phyloP scores from a whole-genome alignment of 2,329 filamentous ascomycete species.

The Epichloe amarillans region DNA sequence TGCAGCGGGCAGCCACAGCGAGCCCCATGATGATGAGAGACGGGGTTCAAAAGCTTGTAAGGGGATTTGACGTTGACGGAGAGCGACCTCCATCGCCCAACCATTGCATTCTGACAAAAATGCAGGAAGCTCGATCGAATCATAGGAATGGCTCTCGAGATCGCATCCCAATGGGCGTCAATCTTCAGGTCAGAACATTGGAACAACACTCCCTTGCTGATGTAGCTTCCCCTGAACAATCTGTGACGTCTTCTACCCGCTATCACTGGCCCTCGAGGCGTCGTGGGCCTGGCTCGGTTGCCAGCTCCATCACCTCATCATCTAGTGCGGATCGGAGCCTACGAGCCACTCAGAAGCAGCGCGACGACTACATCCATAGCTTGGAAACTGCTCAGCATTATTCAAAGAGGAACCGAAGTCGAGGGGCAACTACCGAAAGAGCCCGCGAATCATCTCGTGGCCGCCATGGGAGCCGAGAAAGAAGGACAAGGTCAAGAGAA shows the following conservation, averaged over 20 bases:
- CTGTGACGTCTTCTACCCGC: conserved; percentile 36
- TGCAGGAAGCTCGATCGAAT: conserved; percentile 41
- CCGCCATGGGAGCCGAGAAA: conserved; percentile 34
- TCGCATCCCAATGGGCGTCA: conserved; percentile 59
- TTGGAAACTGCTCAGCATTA: conserved; percentile 63
- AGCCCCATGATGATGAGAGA: conserved; percentile 52
- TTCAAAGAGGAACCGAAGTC: conserved; percentile 38
- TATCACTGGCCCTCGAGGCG: conserved; percentile 43
- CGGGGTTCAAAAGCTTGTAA: conserved; percentile 23
- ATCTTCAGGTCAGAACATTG: conserved; percentile 50
- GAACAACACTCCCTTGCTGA: conserved; percentile 37
- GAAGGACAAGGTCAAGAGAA: conserved; percentile 42
- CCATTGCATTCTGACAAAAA: conserved; percentile 47
- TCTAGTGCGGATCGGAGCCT: conserved; percentile 38
- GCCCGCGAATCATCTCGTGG: conserved; percentile 27
- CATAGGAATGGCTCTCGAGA: conserved; percentile 61
- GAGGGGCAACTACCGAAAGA: conserved; percentile 39
- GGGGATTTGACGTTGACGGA: conserved; percentile 16
- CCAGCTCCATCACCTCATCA: conserved; percentile 43
- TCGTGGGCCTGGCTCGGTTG: conserved; percentile 40
- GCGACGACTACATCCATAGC: conserved; percentile 78
- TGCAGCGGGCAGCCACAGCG: conserved; percentile 53
- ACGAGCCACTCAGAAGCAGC: conserved; percentile 42
- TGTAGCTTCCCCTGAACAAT: conserved; percentile 44
- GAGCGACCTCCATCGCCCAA: conserved; percentile 47